Evolutionary conservation across 2,329 filamentous ascomycete species (phyloP).

Genomic region (Lasiodiplodia citricola): DNA sequence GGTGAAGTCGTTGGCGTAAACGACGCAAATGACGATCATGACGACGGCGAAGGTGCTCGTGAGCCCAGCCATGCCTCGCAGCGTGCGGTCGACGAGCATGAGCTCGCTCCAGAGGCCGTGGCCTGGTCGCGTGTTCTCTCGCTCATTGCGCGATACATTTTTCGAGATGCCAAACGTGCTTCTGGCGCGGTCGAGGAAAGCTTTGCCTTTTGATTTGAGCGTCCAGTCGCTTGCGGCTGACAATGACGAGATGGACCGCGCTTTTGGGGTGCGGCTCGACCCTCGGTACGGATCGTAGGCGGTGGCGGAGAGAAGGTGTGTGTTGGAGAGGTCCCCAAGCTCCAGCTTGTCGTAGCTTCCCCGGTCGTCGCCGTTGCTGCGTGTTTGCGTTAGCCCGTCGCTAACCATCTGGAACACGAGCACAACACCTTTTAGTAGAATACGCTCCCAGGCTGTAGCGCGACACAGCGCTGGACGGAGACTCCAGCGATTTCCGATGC

Average conservation of each 20-base stretch:
- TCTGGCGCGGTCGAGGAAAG: slow-evolving; percentile 10
- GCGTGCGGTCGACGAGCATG: slow-evolving; percentile 37
- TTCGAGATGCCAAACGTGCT: slow-evolving; percentile 13
- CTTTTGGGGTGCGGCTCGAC: neutral
- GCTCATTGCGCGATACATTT: slow-evolving; percentile 11
- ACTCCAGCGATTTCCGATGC: neutral
- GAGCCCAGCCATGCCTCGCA: slow-evolving; percentile 36
- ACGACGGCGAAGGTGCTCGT: slow-evolving; percentile 30
- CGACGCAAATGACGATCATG: slow-evolving; percentile 29
- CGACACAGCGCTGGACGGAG: neutral
- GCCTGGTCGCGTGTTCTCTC: slow-evolving; percentile 21
- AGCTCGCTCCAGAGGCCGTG: slow-evolving; percentile 38
- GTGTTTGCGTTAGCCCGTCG: neutral
- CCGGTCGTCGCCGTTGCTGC: neutral
- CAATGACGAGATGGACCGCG: neutral
- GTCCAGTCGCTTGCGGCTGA: neutral
- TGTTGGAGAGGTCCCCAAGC: slow-evolving; percentile 17
- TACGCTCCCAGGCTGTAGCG: neutral
- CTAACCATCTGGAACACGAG: neutral
- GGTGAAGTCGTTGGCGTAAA: neutral
- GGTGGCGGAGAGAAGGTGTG: neutral
- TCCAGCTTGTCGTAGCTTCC: slow-evolving; percentile 12
- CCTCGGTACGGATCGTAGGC: slow-evolving; percentile 10
- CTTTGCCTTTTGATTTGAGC: neutral
- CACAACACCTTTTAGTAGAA: neutral